phyloP scores from a whole-genome alignment of 1,139 yeast genomes.

The Wickerhamomyces sp. region DNA sequence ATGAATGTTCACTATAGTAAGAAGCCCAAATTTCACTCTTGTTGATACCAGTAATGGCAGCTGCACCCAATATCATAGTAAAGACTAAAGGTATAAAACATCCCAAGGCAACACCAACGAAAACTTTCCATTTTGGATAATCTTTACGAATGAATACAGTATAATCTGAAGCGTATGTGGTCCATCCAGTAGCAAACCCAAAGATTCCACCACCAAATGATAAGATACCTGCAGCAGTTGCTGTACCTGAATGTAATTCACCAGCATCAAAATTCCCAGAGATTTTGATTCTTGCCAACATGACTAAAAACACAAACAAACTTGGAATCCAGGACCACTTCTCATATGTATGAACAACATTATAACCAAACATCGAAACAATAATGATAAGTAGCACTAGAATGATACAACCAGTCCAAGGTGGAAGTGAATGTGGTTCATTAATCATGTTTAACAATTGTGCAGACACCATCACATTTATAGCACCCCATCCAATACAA shows the following conservation, averaged over 20 bases:
- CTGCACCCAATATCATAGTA: conserved; percentile 82
- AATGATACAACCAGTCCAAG: conserved; percentile 87
- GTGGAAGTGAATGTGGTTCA: conserved; percentile 54
- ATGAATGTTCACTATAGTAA: conserved; percentile 37
- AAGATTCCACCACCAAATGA: conserved; percentile 82
- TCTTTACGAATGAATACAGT: conserved; percentile 76
- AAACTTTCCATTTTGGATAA: conserved; percentile 53
- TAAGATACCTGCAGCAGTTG: conserved; percentile 71
- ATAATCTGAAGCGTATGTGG: conserved; percentile 89
- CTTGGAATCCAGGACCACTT: conserved; percentile 90
- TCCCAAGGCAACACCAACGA: conserved; percentile 59
- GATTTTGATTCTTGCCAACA: conserved; percentile 71
- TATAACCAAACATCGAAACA: conserved; percentile 84
- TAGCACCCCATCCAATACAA: conserved; percentile 97
- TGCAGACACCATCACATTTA: conserved; percentile 85
- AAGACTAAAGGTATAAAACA: conserved; percentile 63
- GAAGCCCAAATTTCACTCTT: conserved; percentile 44
- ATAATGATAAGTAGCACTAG: conserved; percentile 63
- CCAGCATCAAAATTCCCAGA: conserved; percentile 52
- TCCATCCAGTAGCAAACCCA: conserved; percentile 95
- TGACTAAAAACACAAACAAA: conserved; percentile 61
- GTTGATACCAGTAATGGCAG: conserved; percentile 63
- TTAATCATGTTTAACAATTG: conserved; percentile 78
- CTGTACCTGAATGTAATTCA: conserved; percentile 38
- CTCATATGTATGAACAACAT: conserved; percentile 75